phyloP scores from a whole-genome alignment of 805 yeast species.

The Torulaspora gathmanii region DNA sequence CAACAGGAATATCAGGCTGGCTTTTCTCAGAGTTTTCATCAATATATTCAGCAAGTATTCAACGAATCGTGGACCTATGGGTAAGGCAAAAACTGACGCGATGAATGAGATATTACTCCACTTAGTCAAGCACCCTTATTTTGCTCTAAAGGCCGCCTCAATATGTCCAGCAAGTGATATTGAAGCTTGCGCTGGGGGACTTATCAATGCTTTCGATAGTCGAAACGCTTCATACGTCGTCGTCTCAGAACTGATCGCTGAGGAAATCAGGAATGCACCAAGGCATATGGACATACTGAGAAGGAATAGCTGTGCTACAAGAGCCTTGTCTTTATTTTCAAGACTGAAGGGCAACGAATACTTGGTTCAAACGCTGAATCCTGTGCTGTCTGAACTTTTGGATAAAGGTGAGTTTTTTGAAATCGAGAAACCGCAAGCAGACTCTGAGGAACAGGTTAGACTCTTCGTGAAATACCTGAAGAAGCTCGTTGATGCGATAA shows the following conservation, averaged over 20 bases:
- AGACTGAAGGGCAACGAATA: slow-evolving; percentile 61
- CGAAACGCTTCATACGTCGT: slow-evolving; percentile 43
- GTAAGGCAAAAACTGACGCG: slow-evolving; percentile 26
- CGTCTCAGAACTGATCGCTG: slow-evolving; percentile 50
- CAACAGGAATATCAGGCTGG: slow-evolving; percentile 57
- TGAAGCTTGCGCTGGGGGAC: slow-evolving; percentile 62
- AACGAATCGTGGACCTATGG: slow-evolving; percentile 26
- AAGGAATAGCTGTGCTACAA: slow-evolving; percentile 77
- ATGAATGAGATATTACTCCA: slow-evolving; percentile 31
- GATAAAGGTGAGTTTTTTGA: slow-evolving; percentile 54
- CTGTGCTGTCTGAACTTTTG: slow-evolving; percentile 51
- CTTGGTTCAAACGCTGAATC: slow-evolving; percentile 48
- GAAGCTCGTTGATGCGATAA: slow-evolving; percentile 55
- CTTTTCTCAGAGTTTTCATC: slow-evolving; percentile 74
- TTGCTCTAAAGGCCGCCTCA: slow-evolving; percentile 51
- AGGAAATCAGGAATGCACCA: slow-evolving; percentile 57
- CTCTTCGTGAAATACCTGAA: slow-evolving; percentile 54
- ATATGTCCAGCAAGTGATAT: slow-evolving; percentile 66
- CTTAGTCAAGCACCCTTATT: slow-evolving; percentile 38
- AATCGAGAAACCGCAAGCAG: slow-evolving; percentile 48
- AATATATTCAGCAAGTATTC: slow-evolving; percentile 47
- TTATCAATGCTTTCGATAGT: slow-evolving; percentile 51
- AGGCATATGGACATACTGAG: slow-evolving; percentile 71
- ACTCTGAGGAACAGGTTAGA: slow-evolving; percentile 39
- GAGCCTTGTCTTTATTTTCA: slow-evolving; percentile 67